These are phyloP conservation scores for Radiomyces spectabilis DNA, from an alignment of 192 early-diverging fungal genomes.

Conservation along the genomic window DNA sequence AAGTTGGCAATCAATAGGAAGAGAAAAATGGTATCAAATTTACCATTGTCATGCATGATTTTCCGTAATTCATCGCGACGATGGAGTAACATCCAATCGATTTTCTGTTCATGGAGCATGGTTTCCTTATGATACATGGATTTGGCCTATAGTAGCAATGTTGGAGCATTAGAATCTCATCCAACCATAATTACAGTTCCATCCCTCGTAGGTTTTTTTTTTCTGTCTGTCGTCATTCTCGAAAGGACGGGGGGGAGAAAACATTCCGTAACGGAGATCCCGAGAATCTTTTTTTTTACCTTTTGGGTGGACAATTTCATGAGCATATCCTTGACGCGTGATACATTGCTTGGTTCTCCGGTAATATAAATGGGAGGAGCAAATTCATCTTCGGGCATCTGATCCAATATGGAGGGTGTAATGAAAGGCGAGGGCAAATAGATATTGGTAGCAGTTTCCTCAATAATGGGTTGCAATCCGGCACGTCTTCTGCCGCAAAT, in stretches of 20 bases:
- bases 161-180: too few species aligned
- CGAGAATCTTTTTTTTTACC: slow-evolving; percentile 23
- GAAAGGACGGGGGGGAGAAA: too few species aligned
- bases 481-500: slow-evolving; percentile 6
- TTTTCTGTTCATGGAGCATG: slow-evolving; percentile 48
- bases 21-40: slow-evolving; percentile 4
- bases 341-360: slow-evolving; percentile 44
- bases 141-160: slow-evolving; percentile 46
- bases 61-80: slow-evolving; percentile 51
- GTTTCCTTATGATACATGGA: slow-evolving; percentile 29
- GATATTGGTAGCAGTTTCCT: slow-evolving; percentile 47
- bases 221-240: too few species aligned
- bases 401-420: slow-evolving; percentile 17
- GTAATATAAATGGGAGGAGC: slow-evolving; percentile 55
- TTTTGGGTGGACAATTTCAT: slow-evolving; percentile 33
- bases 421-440: slow-evolving; percentile 64
- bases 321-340: slow-evolving; percentile 46
- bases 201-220: slow-evolving; percentile 24
- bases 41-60: slow-evolving; percentile 76
- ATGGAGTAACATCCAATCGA: slow-evolving; percentile 75
- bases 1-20: background rate
- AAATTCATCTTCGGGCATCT: slow-evolving; percentile 36
- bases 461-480: slow-evolving; percentile 8
- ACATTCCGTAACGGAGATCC: too few species aligned
- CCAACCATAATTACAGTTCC: slow-evolving; percentile 46